phyloP scores from a whole-genome alignment of 2,329 filamentous ascomycete genomes.

The Sphaerostilbella broomeana region DNA sequence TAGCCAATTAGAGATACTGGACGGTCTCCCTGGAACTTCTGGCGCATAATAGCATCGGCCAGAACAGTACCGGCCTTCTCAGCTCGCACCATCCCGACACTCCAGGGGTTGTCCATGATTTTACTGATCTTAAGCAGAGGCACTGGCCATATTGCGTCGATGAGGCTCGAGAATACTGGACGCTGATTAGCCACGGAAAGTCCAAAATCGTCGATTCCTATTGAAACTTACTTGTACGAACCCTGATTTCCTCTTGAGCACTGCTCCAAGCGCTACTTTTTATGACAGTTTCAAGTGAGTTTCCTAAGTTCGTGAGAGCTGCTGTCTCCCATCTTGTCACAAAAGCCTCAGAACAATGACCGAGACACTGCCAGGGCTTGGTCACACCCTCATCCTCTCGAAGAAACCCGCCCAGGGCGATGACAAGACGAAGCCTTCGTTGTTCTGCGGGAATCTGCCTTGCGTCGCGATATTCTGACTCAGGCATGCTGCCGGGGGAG shows the following conservation, averaged over 20 bases:
- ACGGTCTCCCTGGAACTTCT: constrained; percentile 72
- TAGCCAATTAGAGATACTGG: constrained; percentile 77
- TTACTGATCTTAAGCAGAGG: constrained; percentile 61
- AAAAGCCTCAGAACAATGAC: constrained; percentile 69
- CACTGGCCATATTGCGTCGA: constrained; percentile 55
- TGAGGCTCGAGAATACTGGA: constrained; percentile 49
- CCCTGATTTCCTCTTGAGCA: constrained; percentile 48
- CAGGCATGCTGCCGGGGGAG: constrained; percentile 52
- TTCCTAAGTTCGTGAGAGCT: constrained; percentile 69
- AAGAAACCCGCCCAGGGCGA: constrained; percentile 79
- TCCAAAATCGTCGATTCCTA: background rate
- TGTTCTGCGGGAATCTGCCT: constrained; percentile 48
- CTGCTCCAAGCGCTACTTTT: constrained; percentile 74
- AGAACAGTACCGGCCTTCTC: constrained; percentile 67
- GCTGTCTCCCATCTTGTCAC: constrained; percentile 78
- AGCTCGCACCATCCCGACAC: constrained; percentile 64
- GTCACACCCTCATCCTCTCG: constrained; percentile 61
- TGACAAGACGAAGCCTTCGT: constrained; percentile 70
- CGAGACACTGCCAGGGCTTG: constrained; percentile 71
- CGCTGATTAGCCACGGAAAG: background rate
- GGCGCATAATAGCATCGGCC: constrained; percentile 72
- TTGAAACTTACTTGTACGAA: constrained; percentile 38
- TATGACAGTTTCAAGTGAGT: constrained; percentile 68
- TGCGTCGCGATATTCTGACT: constrained; percentile 39
- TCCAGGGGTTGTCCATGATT: constrained; percentile 77